phyloP scores from a whole-genome alignment of 805 yeast genomes.

The Candida dendrica region DNA sequence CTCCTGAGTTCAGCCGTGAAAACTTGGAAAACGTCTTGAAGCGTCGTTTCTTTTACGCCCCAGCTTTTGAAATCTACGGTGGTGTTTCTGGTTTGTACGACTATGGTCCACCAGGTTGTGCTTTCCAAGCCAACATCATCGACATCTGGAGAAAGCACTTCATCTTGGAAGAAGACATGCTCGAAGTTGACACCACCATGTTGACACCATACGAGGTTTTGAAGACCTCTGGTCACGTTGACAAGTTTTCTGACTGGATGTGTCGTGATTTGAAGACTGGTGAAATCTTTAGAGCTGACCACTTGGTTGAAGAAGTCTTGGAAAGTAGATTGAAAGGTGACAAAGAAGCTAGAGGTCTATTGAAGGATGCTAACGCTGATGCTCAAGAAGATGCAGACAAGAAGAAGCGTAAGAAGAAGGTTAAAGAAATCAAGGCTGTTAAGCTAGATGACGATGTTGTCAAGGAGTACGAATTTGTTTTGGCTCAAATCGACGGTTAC shows the following conservation, averaged over 20 bases:
- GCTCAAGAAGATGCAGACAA: slow-evolving; percentile 71
- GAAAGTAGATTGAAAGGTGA: slow-evolving; percentile 96
- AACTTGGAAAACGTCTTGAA: slow-evolving; percentile 83
- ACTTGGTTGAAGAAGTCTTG: slow-evolving; percentile 93
- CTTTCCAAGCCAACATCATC: slow-evolving; percentile 90
- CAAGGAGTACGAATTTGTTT: slow-evolving; percentile 73
- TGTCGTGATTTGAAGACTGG: slow-evolving; percentile 93
- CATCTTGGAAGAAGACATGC: slow-evolving; percentile 95
- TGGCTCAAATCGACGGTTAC: slow-evolving; percentile 93
- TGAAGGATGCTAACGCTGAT: slow-evolving; percentile 43
- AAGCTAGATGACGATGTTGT: slow-evolving; percentile 78
- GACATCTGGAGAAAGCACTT: slow-evolving; percentile 98
- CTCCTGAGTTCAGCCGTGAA: slow-evolving; percentile 67
- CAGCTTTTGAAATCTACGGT: slow-evolving; percentile 95
- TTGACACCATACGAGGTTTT: slow-evolving; percentile 95
- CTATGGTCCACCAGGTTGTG: slow-evolving; percentile 99
- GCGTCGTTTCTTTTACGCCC: slow-evolving; percentile 95
- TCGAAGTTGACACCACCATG: slow-evolving; percentile 97
- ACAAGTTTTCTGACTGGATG: slow-evolving; percentile 99
- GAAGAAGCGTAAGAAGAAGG: slow-evolving; percentile 92
- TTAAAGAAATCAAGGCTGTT: slow-evolving; percentile 85
- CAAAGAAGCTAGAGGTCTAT: slow-evolving; percentile 88
- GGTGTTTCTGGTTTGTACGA: slow-evolving; percentile 98
- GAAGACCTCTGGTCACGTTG: slow-evolving; percentile 99
- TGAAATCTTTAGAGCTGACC: slow-evolving; percentile 98